These are phyloP conservation scores for Setaria viridis DNA, from an alignment of 202 grass and related monocot genomes.

Conservation along the genomic window DNA sequence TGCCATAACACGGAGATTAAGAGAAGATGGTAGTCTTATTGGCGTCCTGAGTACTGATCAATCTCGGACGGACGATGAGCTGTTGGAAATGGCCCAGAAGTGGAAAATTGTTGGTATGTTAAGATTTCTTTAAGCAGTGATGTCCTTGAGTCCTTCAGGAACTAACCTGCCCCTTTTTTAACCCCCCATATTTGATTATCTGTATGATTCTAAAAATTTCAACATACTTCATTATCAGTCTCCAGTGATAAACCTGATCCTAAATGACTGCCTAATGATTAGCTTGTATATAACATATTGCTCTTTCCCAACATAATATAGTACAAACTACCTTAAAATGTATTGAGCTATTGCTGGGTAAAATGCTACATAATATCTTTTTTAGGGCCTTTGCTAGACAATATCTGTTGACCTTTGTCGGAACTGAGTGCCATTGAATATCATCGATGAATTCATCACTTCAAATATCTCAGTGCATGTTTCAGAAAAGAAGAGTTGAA, in stretches of 20 bases:
- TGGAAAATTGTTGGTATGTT: conserved; percentile 96
- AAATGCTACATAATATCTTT: neutral
- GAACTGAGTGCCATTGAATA: neutral
- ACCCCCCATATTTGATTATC: neutral
- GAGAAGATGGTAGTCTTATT: conserved; percentile 97
- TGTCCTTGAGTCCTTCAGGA: conserved; percentile 12
- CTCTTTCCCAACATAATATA: conserved; percentile 1
- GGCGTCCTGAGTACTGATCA: conserved; percentile 94
- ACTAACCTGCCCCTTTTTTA: neutral
- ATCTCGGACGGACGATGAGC: conserved; percentile 67
- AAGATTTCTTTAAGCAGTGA: conserved; percentile 15
- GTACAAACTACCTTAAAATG: neutral
- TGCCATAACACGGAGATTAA: conserved; percentile 89
- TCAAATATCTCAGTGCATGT: neutral
- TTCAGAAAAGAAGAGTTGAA: neutral
- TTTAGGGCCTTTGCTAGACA: neutral
- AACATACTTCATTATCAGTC: neutral
- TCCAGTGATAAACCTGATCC: neutral
- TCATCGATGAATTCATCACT: neutral
- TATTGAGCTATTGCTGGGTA: neutral
- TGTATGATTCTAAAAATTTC: neutral
- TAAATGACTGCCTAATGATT: neutral
- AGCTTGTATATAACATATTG: neutral
- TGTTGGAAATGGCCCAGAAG: conserved; percentile 75
- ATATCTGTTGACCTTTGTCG: neutral